Conservation (phyloP, 164 flowering plant species). For the Chimonanthus praecox region DNA sequence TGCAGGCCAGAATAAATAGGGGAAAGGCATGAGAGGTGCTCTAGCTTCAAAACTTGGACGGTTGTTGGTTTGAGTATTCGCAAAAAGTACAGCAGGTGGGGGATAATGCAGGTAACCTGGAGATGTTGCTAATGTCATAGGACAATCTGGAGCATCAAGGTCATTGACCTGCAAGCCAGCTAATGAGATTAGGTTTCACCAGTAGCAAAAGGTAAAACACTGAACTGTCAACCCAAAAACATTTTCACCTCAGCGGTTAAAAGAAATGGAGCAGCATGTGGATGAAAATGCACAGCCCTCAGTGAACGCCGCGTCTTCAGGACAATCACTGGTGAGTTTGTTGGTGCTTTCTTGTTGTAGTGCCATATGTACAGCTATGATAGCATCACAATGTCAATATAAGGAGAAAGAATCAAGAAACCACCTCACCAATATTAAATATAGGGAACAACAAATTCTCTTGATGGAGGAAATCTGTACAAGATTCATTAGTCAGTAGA, state of each 20-base stretch:
- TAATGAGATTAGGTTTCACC: conserved; percentile 15
- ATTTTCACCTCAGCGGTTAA: conserved; percentile 80
- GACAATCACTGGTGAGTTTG: conserved; percentile 59
- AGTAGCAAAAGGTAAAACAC: not conserved
- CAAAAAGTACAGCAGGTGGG: conserved; percentile 71
- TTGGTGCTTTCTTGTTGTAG: conserved; percentile 58
- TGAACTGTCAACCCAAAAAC: not conserved
- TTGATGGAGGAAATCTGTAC: not conserved
- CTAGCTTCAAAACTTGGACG: conserved; percentile 36
- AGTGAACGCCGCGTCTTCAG: conserved; percentile 87
- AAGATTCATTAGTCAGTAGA: not conserved
- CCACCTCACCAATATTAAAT: not conserved
- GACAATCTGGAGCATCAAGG: conserved; percentile 77
- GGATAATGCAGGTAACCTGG: conserved; percentile 77
- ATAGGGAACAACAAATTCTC: not conserved
- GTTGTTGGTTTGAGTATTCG: conserved; percentile 50
- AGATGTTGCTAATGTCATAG: conserved; percentile 81
- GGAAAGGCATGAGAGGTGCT: conserved; percentile 47
- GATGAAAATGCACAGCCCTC: conserved; percentile 98
- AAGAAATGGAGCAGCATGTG: conserved; percentile 84
- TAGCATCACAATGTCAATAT: conserved; percentile 9
- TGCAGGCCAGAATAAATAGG: conserved; percentile 60
- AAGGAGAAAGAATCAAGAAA: conserved; percentile 1
- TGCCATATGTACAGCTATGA: conserved; percentile 85
- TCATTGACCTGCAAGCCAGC: conserved; percentile 69